Percentiles rank a stretch among this genome's conserved stretches.
Conservation (phyloP, 73 alveolate genomes). For the Paramecium sexaurelia region DNA sequence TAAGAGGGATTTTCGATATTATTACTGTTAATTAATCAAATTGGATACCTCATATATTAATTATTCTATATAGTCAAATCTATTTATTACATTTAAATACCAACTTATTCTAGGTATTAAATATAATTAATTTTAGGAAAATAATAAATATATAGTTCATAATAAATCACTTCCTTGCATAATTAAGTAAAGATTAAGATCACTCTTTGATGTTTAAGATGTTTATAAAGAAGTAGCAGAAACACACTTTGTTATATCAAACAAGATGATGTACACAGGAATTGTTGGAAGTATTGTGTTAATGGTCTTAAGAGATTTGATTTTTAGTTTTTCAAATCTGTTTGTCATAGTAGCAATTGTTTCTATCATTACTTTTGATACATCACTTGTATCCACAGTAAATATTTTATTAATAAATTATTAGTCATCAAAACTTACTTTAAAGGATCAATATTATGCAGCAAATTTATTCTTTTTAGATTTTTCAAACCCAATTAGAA, state of each 20-base stretch:
- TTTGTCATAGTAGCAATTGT: neutral
- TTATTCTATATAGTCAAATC: neutral
- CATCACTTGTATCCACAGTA: neutral
- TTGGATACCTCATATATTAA: neutral
- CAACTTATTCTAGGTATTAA: neutral
- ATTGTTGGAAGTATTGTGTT: neutral
- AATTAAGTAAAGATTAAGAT: neutral
- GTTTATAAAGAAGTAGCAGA: neutral
- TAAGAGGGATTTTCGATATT: neutral
- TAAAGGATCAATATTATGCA: neutral
- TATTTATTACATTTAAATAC: neutral
- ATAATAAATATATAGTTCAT: neutral
- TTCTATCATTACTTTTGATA: neutral
- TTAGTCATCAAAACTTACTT: neutral
- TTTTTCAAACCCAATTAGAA: neutral
- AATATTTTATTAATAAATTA: neutral
- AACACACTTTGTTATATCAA: neutral
- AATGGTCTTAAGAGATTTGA: neutral
- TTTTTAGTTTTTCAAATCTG: neutral
- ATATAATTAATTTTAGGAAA: neutral
- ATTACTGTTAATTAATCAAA: neutral
- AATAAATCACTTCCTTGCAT: neutral
- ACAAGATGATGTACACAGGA: neutral
- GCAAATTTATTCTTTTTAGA: neutral
- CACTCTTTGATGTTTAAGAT: neutral